Conservation (phyloP, 352 stramenopile genomes). For the Globisporangium alternatum region DNA sequence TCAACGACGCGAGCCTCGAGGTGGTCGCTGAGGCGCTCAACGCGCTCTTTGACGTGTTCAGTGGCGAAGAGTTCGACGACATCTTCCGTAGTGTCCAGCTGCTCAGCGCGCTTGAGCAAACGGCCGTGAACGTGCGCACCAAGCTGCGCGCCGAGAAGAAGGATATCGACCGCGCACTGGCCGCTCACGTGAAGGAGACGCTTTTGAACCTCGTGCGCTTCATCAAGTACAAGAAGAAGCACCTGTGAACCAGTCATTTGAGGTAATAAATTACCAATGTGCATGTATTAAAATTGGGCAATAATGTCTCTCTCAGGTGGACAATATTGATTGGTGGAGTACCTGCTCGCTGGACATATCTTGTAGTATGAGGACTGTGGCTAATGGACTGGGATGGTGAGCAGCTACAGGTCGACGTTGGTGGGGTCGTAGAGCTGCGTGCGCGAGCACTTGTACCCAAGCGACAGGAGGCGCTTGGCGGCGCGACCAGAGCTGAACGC, state of each 20-base stretch:
- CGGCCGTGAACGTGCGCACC: constrained; percentile 50
- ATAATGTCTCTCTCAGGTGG: not conserved
- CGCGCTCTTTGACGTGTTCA: constrained; percentile 85
- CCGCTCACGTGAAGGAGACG: constrained; percentile 85
- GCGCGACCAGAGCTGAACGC: constrained; percentile 52
- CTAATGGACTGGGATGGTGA: not conserved
- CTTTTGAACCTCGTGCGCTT: constrained; percentile 85
- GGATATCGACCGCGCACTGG: constrained; percentile 70
- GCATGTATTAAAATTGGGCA: not conserved
- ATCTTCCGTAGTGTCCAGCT: constrained; percentile 69
- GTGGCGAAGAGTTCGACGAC: constrained; percentile 75
- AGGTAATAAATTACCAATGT: not conserved
- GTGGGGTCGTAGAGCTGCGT: constrained; percentile 69
- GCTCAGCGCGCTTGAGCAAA: constrained; percentile 59
- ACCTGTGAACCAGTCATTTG: constrained; percentile 38
- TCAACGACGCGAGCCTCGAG: constrained; percentile 72
- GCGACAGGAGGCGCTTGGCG: constrained; percentile 56
- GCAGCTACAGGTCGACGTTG: not conserved
- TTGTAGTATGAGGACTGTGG: not conserved
- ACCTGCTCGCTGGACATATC: not conserved
- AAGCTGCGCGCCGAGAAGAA: constrained; percentile 82
- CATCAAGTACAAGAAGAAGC: constrained; percentile 92
- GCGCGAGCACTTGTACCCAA: constrained; percentile 67
- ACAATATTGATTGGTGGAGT: not conserved
- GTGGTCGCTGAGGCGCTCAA: constrained; percentile 85